These are phyloP conservation scores for Penicillium cataractarum DNA, from an alignment of 495 filamentous ascomycete species.

Conservation along the genomic window DNA sequence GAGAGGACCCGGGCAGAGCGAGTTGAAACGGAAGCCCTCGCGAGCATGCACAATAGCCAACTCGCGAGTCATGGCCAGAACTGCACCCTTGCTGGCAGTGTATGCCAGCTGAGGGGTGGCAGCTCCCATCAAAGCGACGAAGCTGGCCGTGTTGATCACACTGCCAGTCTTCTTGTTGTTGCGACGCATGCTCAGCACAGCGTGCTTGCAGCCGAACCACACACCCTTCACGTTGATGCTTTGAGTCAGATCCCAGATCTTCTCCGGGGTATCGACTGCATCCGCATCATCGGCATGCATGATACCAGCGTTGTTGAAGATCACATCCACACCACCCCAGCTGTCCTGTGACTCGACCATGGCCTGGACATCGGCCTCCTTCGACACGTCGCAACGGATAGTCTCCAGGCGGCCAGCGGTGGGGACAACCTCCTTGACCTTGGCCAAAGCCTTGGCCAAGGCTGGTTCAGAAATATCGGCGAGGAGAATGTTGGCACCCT, in stretches of 20 bases:
- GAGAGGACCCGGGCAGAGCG: constrained; percentile 87
- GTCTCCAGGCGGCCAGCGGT: constrained; percentile 59
- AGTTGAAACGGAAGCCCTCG: constrained; percentile 87
- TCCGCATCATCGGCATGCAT: constrained; percentile 92
- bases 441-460: constrained; percentile 68
- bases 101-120: constrained; percentile 97
- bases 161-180: constrained; percentile 76
- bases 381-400: constrained; percentile 64
- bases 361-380: constrained; percentile 73
- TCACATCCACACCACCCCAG: constrained; percentile 92
- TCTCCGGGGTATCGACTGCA: constrained; percentile 80
- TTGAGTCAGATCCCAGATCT: constrained; percentile 94
- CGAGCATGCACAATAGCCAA: constrained; percentile 82
- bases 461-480: constrained; percentile 78
- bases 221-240: constrained; percentile 98
- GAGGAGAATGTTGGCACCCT: constrained; percentile 87
- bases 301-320: constrained; percentile 99
- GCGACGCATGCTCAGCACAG: constrained; percentile 78
- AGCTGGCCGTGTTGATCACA: constrained; percentile 93
- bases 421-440: constrained; percentile 73
- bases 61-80: constrained; percentile 82
- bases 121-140: constrained; percentile 88
- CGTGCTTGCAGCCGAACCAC: constrained; percentile 95
- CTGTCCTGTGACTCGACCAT: constrained; percentile 71
- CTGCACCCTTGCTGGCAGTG: constrained; percentile 93